Base-by-base conservation (phyloP, 2,329 filamentous ascomycete genomes). In the Aspergillus pseudonomiae region DNA sequence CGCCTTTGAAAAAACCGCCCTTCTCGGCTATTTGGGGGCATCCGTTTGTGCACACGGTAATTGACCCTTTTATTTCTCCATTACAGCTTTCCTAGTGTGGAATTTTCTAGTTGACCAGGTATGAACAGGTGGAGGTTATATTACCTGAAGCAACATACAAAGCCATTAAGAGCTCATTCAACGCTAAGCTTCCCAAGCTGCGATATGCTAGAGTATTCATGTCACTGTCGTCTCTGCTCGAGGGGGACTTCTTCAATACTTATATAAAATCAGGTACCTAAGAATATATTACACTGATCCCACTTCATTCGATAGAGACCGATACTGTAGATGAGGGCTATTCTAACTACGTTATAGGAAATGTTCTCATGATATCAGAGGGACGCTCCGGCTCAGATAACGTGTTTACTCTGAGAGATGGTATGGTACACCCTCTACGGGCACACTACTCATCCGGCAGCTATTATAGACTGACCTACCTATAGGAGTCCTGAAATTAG, bases 341-440 rank as follows among this genome's bases (percentile, higher is more conserved):
- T 24, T 28, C 56, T 26, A 30, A n/a, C 30, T 26, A 19, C 39
- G 53, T 45, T 45, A 41, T 63, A 93, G 92, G 92, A 6, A 89
- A 93, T 73, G 81, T 96, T 56, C 77, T 92, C 69, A 92, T 98
- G 90, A 84, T 97, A 2, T 97, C 94, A 0, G 87, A 94, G 75
- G 93, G 93, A 14, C 85, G 85, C 36, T 81, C 85, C 9, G 89
- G 88, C 2, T 83, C 89, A 2, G 90, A 94, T 71, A 91, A 91
- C 69, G 83, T 90, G 3, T 94, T 92, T 74, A 86, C 86, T 0
- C 79, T 98, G 1, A 83, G 80, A 62, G 85, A 92, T 68, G 93
- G 93, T 86, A 80, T 58, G 75, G 41, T 9, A 5, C 28, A 36
- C 30, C n/a, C 16, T 52, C 28, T 19, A 6, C 2, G 28, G 28